Percentiles rank a stretch among this genome's conserved stretches.
Conservation (phyloP, 2,329 filamentous ascomycete genomes). For the Hymenoscyphus linearis region DNA sequence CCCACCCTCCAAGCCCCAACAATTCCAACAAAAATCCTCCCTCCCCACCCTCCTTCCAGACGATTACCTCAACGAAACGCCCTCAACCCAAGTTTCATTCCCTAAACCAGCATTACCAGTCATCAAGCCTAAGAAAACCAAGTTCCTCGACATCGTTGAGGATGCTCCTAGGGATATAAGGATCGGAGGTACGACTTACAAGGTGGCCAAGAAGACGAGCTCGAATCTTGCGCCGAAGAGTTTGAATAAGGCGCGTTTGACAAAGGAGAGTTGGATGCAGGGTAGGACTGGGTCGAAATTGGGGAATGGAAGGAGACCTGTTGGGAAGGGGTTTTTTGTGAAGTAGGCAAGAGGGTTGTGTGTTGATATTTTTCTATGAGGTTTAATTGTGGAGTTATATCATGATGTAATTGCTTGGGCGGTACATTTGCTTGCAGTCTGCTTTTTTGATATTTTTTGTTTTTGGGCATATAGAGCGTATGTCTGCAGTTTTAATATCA, state of each 20-base stretch:
- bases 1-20: neutral
- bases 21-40: neutral
- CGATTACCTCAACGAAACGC: conserved; percentile 29
- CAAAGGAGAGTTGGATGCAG: conserved; percentile 29
- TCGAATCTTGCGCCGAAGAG: conserved; percentile 27
- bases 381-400: neutral
- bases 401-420: neutral
- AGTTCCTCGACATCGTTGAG: conserved; percentile 23
- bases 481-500: no score
- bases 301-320: conserved; percentile 20
- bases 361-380: neutral
- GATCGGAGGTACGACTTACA: conserved; percentile 28
- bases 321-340: conserved; percentile 24
- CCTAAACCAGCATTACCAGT: neutral
- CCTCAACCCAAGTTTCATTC: conserved; percentile 2
- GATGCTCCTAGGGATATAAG: conserved; percentile 24
- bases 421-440: neutral
- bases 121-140: conserved; percentile 25
- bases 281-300: conserved; percentile 19
- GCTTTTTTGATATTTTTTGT: no score
- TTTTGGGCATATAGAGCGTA: no score
- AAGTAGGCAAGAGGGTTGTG: conserved; percentile 7
- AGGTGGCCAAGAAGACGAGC: conserved; percentile 21
- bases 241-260: conserved; percentile 17
- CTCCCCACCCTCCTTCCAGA: conserved; percentile 28